Percentiles rank a stretch among this genome's conserved stretches.
Evolutionary conservation across 2,329 filamentous ascomycete genomes (phyloP).

Genomic region (Sporothrix globosa): DNA sequence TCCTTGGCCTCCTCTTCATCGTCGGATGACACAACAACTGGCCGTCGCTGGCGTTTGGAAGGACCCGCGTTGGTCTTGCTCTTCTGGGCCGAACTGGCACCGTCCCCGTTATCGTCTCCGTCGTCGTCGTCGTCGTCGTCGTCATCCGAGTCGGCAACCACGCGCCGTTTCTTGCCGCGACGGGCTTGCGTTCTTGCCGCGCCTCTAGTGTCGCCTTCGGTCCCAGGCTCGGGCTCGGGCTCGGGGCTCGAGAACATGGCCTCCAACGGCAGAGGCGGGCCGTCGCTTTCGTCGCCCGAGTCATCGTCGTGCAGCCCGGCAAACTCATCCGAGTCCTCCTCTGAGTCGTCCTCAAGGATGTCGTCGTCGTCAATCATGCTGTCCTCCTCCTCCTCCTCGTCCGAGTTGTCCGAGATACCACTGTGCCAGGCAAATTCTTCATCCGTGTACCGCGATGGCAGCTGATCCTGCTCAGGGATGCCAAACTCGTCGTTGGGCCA

Average conservation of each 20-base stretch:
- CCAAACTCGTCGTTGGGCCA: constrained; percentile 32
- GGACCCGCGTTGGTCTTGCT: neutral
- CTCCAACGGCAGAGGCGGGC: neutral
- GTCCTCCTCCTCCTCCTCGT: constrained; percentile 33
- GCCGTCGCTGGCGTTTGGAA: constrained; percentile 13
- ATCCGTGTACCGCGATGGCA: neutral
- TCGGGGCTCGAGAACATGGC: constrained; percentile 34
- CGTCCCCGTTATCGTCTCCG: neutral
- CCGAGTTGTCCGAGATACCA: constrained; percentile 19
- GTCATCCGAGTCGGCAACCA: constrained; percentile 34
- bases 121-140: constrained; percentile 30
- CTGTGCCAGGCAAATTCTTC: neutral
- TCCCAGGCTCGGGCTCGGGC: neutral
- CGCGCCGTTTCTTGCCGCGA: constrained; percentile 31
- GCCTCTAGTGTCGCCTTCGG: neutral
- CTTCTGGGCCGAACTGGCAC: neutral
- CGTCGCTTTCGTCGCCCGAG: neutral
- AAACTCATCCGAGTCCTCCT: neutral
- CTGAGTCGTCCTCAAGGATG: constrained; percentile 11
- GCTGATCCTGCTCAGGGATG: constrained; percentile 25
- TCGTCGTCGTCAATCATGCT: constrained; percentile 26
- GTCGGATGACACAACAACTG: constrained; percentile 1
- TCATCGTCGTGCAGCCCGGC: constrained; percentile 9
- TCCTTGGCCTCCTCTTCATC: neutral
- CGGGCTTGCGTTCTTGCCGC: neutral